Percentiles rank a stretch among this genome's conserved stretches.
These are phyloP conservation scores for Beauveria sp. DNA, from an alignment of 2,329 filamentous ascomycete species.

Conservation along the genomic window DNA sequence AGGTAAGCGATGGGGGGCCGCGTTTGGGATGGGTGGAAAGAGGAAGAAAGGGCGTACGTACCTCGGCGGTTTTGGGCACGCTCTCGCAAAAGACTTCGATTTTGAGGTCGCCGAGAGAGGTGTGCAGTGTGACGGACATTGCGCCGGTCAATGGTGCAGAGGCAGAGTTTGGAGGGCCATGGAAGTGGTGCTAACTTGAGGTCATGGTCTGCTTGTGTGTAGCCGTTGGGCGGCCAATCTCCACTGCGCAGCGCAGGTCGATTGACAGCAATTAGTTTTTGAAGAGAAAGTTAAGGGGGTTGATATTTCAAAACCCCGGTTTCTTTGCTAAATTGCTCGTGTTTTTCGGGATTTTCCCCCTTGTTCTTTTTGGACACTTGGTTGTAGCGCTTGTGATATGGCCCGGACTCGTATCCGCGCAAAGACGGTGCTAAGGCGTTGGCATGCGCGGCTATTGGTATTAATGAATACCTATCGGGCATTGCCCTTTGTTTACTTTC, in stretches of 20 bases:
- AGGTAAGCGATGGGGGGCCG: conserved; percentile 6
- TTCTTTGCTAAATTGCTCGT: no score
- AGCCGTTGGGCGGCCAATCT: neutral
- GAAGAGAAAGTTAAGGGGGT: no score
- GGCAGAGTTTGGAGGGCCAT: neutral
- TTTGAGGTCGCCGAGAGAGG: conserved; percentile 83
- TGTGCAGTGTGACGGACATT: conserved; percentile 73
- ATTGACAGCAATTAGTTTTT: neutral
- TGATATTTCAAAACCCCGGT: no score
- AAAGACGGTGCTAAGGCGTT: no score
- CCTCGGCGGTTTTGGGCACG: conserved; percentile 86
- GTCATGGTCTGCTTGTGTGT: neutral
- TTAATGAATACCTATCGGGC: no score
- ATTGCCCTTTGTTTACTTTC: no score
- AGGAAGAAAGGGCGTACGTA: conserved; percentile 20
- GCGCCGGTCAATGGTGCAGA: neutral
- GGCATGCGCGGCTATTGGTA: no score
- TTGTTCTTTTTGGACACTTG: no score
- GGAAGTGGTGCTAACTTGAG: no score
- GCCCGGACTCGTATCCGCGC: no score
- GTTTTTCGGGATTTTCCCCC: no score
- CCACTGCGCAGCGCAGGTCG: neutral
- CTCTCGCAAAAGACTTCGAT: conserved; percentile 94
- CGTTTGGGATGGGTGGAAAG: neutral
- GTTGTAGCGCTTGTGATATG: no score